These are phyloP conservation scores for Microascus cirrosus DNA, from an alignment of 2,329 filamentous ascomycete genomes.

Conservation along the genomic window DNA sequence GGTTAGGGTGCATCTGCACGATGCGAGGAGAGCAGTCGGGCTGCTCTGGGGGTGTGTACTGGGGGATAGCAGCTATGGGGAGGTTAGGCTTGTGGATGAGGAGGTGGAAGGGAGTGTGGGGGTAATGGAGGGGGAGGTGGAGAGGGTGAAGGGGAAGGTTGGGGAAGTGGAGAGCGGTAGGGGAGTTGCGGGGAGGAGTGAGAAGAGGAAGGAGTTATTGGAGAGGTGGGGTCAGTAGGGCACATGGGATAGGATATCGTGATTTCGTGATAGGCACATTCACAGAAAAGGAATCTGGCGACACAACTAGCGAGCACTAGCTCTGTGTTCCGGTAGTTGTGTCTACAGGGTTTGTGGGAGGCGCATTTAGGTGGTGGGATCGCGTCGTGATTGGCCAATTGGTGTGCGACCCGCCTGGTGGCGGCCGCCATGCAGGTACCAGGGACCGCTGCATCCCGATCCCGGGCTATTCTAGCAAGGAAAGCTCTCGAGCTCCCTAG, in stretches of 20 bases:
- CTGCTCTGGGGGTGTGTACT: conserved; percentile 39
- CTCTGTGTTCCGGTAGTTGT: too few relatives aligned
- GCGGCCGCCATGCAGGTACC: too few relatives aligned
- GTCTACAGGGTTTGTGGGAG: too few relatives aligned
- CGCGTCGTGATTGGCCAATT: too few relatives aligned
- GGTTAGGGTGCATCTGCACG: conserved; percentile 28
- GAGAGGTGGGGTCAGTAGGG: conserved; percentile 23
- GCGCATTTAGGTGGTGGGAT: too few relatives aligned
- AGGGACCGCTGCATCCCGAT: too few relatives aligned
- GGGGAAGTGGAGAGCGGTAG: conserved; percentile 22
- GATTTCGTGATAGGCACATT: neutral
- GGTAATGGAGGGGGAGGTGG: conserved; percentile 32
- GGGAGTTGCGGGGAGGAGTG: conserved; percentile 24
- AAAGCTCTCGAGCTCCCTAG: too few relatives aligned
- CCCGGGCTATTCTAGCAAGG: too few relatives aligned
- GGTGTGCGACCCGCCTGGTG: too few relatives aligned
- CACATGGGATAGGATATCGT: neutral
- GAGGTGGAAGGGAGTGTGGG: conserved; percentile 40
- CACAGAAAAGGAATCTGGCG: too few relatives aligned
- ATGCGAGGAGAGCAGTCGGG: conserved; percentile 35
- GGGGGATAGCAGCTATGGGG: conserved; percentile 36
- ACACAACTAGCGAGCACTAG: too few relatives aligned
- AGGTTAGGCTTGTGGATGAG: conserved; percentile 38
- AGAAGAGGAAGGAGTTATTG: conserved; percentile 37
- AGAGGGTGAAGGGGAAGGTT: conserved; percentile 25